Conservation (phyloP, 2,329 filamentous ascomycete genomes). For the Periglandula ipomoeae region DNA sequence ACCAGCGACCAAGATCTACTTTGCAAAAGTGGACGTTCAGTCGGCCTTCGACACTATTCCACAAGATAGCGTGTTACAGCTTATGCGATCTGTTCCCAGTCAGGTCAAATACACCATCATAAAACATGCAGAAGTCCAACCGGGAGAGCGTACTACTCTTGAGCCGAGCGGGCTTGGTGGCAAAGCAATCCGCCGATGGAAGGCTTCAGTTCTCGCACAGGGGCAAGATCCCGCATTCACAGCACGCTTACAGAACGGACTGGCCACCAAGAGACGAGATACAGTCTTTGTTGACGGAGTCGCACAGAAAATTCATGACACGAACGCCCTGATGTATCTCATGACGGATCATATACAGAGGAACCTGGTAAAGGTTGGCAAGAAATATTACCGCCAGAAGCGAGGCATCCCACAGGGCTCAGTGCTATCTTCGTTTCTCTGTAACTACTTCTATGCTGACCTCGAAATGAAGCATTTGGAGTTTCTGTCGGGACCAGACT, state of each 20-base stretch:
- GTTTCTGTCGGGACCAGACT: conserved; percentile 51
- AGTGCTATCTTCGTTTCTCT: conserved; percentile 74
- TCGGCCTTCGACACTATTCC: conserved; percentile 95
- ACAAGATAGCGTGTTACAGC: conserved; percentile 59
- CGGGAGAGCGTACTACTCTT: conserved; percentile 24
- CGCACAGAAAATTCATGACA: conserved; percentile 46
- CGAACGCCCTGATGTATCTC: conserved; percentile 55
- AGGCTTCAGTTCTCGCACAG: conserved; percentile 37
- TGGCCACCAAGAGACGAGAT: conserved; percentile 43
- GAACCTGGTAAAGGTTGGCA: conserved; percentile 83
- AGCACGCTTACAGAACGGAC: conserved; percentile 31
- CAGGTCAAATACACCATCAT: conserved; percentile 59
- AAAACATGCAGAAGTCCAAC: conserved; percentile 65
- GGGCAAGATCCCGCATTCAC: conserved; percentile 34
- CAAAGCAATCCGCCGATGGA: conserved; percentile 40
- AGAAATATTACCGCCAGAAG: conserved; percentile 80
- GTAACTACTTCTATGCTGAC: conserved; percentile 93
- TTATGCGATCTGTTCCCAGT: conserved; percentile 51
- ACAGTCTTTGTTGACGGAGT: conserved; percentile 71
- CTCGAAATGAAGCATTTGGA: conserved; percentile 61
- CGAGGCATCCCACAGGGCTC: conserved; percentile 90
- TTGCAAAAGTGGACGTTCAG: conserved; percentile 87
- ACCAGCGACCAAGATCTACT: conserved; percentile 50
- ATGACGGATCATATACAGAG: conserved; percentile 70
- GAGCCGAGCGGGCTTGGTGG: conserved; percentile 14